phyloP scores from a whole-genome alignment of 768 basidiomycete species.

The Terana coerulea region DNA sequence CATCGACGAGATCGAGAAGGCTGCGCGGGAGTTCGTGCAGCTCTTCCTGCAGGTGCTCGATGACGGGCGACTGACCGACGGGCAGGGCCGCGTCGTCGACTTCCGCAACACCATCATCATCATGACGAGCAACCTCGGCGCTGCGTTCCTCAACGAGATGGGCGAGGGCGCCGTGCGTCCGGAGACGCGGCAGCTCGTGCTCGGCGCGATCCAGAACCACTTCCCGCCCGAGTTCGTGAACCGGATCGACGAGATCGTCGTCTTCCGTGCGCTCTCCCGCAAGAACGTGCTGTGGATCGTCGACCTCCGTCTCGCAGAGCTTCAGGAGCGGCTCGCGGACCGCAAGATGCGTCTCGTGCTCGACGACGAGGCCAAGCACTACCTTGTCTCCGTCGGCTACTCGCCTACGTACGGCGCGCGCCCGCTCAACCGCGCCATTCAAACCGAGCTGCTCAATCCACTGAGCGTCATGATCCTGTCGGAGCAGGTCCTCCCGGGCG shows the following conservation, averaged over 20 bases:
- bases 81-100: constrained; percentile 85
- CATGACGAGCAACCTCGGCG: constrained; percentile 92
- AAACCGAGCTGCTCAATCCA: constrained; percentile 90
- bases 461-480: constrained; percentile 82
- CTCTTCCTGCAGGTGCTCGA: constrained; percentile 84
- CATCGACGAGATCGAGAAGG: constrained; percentile 91
- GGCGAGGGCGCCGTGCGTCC: constrained; percentile 64
- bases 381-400: constrained; percentile 73
- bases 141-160: constrained; percentile 71
- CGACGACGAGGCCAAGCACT: constrained; percentile 72
- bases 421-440: constrained; percentile 88
- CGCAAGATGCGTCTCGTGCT: constrained; percentile 80
- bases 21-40: constrained; percentile 70
- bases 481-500: constrained; percentile 77
- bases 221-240: constrained; percentile 95
- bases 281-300: constrained; percentile 81
- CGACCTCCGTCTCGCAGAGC: constrained; percentile 80
- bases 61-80: constrained; percentile 88
- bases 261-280: constrained; percentile 80
- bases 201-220: constrained; percentile 74
- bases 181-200: constrained; percentile 61
- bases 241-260: constrained; percentile 81
- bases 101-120: constrained; percentile 92
- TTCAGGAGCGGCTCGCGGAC: constrained; percentile 74
- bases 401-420: constrained; percentile 86